Evolutionary conservation across 2,329 filamentous ascomycete species (phyloP).

Genomic region (Monilinia aucupariae): DNA sequence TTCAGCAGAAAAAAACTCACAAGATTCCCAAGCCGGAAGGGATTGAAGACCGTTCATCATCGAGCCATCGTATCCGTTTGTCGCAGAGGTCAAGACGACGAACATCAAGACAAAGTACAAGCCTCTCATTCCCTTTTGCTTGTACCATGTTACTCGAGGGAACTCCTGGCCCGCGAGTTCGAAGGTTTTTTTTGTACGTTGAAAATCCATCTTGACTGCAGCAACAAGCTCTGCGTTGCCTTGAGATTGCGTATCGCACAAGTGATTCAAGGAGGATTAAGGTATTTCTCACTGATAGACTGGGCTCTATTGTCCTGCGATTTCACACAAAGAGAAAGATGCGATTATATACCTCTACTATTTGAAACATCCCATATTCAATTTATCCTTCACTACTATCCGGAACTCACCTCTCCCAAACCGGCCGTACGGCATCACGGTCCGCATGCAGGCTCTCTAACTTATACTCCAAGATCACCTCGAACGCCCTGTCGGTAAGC

Average conservation of each 20-base stretch:
- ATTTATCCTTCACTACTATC: conserved; percentile 1
- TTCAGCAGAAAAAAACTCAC: conserved; percentile 41
- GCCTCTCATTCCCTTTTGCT: conserved; percentile 50
- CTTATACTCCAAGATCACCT: neutral
- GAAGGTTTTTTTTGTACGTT: conserved; percentile 28
- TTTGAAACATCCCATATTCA: neutral
- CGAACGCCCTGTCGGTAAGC: conserved; percentile 12
- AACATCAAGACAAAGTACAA: conserved; percentile 46
- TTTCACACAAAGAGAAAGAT: neutral
- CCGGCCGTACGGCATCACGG: conserved; percentile 11
- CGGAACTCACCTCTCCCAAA: neutral
- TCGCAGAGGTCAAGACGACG: conserved; percentile 42
- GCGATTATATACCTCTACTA: neutral
- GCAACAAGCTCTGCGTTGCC: neutral
- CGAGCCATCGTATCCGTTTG: conserved; percentile 41
- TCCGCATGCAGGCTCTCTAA: neutral
- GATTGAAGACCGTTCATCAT: conserved; percentile 45
- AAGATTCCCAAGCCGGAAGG: conserved; percentile 41
- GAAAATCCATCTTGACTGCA: conserved; percentile 18
- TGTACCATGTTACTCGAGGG: conserved; percentile 44
- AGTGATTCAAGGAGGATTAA: neutral
- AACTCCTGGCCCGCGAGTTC: conserved; percentile 33
- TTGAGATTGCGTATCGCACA: neutral
- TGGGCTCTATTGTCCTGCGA: neutral
- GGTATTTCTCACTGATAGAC: neutral